Base-by-base conservation (phyloP, 257 asterid genomes). In the Rauvolfia tetraphylla region DNA sequence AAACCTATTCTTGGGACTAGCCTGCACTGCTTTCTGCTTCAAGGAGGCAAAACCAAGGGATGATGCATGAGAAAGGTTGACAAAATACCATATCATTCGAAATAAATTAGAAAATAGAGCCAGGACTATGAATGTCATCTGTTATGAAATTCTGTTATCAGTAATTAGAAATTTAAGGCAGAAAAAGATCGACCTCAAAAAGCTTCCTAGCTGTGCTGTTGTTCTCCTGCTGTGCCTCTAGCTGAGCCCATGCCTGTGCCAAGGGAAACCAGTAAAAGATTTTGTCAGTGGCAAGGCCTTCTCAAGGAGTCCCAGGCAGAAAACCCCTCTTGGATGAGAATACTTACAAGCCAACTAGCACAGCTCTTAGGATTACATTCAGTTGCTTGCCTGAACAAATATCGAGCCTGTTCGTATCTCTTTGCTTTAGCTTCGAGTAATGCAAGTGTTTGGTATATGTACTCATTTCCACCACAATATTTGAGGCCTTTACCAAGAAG, bases 281-380 rank as follows among this genome's bases (percentile, higher is more conserved):
- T 68, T 56, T 54, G n/a, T 4, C n/a, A 48, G 18, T 7, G 9
- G 33, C 5, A 80, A 77, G 23, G 74, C 41, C 54, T 23, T 14
- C n/a, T 14, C 29, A 36, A 67, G 41, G 58, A 41, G 48, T 27
- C 10, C 22, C 17, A 31, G 53, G 41, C 62, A 51, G 68, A 51
- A 9, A 74, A 29, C 15, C 7, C 38, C 25, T 68, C 34, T 42
- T 11, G 51, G 25, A 71, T 41, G 31, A 73, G 25, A 29, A 58
- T 29, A 89, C 98, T 91, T 86, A 95, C 98, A 39, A 95, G 97
- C 99, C 99, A 95, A 86, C 98, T 91, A 13, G 99, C 99, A 77
- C 99, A 95, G 88, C 99, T 95, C 80, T 83, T 92, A 1, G 92
- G 88, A 76, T 95, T 95, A 85, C 96, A 92, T 68, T 86, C 91